A percentile compares a stretch with the other conserved stretches of the same genome.
phyloP scores from a whole-genome alignment of 164 flowering plant species.

The Vitis amurensis region DNA sequence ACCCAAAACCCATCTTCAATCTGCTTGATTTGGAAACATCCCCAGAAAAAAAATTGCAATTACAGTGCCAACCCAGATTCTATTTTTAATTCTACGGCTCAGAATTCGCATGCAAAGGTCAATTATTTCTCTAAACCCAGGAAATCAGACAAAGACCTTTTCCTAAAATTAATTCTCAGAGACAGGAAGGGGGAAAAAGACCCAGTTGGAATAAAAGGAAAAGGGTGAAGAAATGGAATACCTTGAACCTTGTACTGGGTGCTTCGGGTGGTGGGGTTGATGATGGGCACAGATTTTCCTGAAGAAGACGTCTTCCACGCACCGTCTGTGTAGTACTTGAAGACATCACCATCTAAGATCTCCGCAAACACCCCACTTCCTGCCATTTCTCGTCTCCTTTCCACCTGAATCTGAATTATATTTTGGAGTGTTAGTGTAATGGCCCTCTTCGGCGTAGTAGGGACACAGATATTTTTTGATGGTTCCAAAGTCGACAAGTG shows the following conservation, averaged over 20 bases:
- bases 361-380: constrained; percentile 80
- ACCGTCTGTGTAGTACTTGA: constrained; percentile 85
- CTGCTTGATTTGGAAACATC: too few species aligned
- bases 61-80: too few species aligned
- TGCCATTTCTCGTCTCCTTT: constrained; percentile 40
- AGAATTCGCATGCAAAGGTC: too few species aligned
- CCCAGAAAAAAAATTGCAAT: too few species aligned
- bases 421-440: too few species aligned
- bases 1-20: not conserved
- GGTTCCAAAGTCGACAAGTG: too few species aligned
- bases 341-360: constrained; percentile 82
- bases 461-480: too few species aligned
- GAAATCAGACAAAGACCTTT: too few species aligned
- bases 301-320: constrained; percentile 89
- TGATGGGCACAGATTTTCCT: constrained; percentile 78
- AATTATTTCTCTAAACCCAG: too few species aligned
- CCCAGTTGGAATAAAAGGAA: not conserved
- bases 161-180: not conserved
- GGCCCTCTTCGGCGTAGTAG: too few species aligned
- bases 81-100: too few species aligned
- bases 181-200: not conserved
- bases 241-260: constrained; percentile 97
- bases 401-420: too few species aligned
- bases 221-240: constrained; percentile 15
- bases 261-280: constrained; percentile 89